These are phyloP conservation scores for Beta lomatogona DNA, from an alignment of 179 eudicot species.

Conservation along the genomic window DNA sequence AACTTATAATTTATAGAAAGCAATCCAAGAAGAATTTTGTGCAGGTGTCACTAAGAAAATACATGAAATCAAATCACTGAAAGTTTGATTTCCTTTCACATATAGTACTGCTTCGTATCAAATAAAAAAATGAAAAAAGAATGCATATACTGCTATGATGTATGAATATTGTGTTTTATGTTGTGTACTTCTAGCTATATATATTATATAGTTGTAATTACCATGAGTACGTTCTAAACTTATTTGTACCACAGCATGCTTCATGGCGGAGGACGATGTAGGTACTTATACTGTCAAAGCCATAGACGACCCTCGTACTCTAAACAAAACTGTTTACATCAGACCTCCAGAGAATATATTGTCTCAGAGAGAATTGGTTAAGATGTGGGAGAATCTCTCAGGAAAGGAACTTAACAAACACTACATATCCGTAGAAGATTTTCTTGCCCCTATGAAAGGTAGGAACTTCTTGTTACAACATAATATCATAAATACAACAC, in stretches of 20 bases:
- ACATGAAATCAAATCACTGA: too few species aligned
- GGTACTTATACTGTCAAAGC: slow-evolving; percentile 59
- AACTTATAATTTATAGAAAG: too few species aligned
- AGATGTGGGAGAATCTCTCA: slow-evolving; percentile 58
- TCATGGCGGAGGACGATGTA: slow-evolving; percentile 63
- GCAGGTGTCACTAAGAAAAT: too few species aligned
- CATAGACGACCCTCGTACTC: slow-evolving; percentile 67
- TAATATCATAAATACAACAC: neutral
- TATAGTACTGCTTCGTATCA: too few species aligned
- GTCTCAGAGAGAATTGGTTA: slow-evolving; percentile 56
- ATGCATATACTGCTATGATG: too few species aligned
- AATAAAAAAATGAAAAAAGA: too few species aligned
- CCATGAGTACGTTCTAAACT: neutral
- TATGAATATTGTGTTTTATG: too few species aligned
- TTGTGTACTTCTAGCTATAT: too few species aligned
- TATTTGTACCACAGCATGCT: slow-evolving; percentile 44
- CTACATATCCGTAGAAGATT: slow-evolving; percentile 43
- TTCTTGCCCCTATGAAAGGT: slow-evolving; percentile 63
- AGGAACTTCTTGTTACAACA: neutral
- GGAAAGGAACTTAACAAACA: slow-evolving; percentile 51
- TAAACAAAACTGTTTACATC: slow-evolving; percentile 63
- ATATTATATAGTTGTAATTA: neutral
- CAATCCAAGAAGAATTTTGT: too few species aligned
- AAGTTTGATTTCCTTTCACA: too few species aligned
- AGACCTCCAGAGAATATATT: slow-evolving; percentile 61